A percentile compares a stretch with the other conserved stretches of the same genome.
Evolutionary conservation across 148 eudicot species (phyloP).

Genomic region (Vaccinium darrowii): DNA sequence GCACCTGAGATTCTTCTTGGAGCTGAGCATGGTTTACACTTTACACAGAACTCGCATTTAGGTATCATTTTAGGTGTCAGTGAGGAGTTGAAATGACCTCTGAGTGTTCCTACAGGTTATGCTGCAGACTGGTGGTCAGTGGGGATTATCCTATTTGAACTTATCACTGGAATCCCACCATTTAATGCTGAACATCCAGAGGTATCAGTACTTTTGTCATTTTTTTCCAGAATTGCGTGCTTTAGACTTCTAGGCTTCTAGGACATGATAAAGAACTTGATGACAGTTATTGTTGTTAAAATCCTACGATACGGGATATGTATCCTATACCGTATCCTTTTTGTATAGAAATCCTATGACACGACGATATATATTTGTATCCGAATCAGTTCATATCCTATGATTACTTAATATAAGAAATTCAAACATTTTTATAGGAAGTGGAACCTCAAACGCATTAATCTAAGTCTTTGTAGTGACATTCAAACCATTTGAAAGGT

Average conservation of each 20-base stretch:
- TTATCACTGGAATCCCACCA: conserved; percentile 61
- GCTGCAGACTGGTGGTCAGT: conserved; percentile 89
- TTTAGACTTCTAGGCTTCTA: background rate
- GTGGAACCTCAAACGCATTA: too few species aligned
- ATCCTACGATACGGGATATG: too few species aligned
- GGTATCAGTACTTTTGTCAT: conserved; percentile 31
- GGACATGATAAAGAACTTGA: conserved; percentile 2
- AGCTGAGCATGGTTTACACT: conserved; percentile 56
- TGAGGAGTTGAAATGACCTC: conserved; percentile 19
- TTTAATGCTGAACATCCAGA: conserved; percentile 56
- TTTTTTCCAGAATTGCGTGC: background rate
- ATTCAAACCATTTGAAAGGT: too few species aligned
- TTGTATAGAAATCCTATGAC: too few species aligned
- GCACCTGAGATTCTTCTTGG: conserved; percentile 80
- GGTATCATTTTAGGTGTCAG: background rate
- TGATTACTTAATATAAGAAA: too few species aligned
- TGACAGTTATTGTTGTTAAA: background rate
- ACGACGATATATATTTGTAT: too few species aligned
- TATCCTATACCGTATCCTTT: too few species aligned
- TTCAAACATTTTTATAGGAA: too few species aligned
- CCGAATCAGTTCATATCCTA: too few species aligned
- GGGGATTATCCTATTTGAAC: conserved; percentile 59
- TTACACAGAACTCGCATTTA: conserved; percentile 12
- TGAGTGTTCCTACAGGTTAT: conserved; percentile 40
- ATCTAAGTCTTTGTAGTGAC: too few species aligned